Evolutionary conservation across 2,329 filamentous ascomycete genomes (phyloP).

Genomic region (Penicillium vulpinum): DNA sequence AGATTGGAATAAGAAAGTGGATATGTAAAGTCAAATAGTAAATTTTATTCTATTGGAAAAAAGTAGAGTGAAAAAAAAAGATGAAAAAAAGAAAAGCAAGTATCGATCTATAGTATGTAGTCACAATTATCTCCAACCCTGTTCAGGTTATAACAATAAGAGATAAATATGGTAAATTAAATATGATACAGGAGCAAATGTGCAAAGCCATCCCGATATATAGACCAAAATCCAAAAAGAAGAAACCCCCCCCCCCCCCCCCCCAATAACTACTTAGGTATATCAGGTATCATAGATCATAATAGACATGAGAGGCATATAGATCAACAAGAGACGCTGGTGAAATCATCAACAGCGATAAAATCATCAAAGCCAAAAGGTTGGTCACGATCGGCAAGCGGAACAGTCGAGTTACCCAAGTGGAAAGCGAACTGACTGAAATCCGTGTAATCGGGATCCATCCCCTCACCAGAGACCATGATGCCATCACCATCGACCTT

Average conservation of each 20-base stretch:
- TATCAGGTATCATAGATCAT: constrained; percentile 12
- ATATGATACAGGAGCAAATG: constrained; percentile 8
- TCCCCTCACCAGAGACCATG: constrained; percentile 28
- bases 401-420: constrained; percentile 26
- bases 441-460: constrained; percentile 35
- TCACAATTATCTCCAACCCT: background rate
- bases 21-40: background rate
- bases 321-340: constrained; percentile 29
- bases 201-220: constrained; percentile 3
- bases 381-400: constrained; percentile 23
- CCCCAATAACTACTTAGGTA: constrained; percentile 6
- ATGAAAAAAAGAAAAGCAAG: constrained; percentile 6
- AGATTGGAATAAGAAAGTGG: background rate
- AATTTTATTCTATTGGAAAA: constrained; percentile 4
- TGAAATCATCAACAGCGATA: constrained; percentile 35
- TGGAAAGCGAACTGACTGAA: constrained; percentile 36
- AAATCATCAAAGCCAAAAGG: constrained; percentile 35
- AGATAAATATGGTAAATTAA: background rate
- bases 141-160: constrained; percentile 2
- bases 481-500: constrained; percentile 25
- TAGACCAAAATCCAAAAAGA: background rate
- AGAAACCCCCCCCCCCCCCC: too few relatives aligned
- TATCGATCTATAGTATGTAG: too few relatives aligned
- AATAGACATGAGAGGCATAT: constrained; percentile 23
- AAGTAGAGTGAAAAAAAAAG: constrained; percentile 12